Percentiles rank a stretch among this genome's conserved stretches.
phyloP scores from a whole-genome alignment of 768 basidiomycete species.

The Mycena sanguinolenta region DNA sequence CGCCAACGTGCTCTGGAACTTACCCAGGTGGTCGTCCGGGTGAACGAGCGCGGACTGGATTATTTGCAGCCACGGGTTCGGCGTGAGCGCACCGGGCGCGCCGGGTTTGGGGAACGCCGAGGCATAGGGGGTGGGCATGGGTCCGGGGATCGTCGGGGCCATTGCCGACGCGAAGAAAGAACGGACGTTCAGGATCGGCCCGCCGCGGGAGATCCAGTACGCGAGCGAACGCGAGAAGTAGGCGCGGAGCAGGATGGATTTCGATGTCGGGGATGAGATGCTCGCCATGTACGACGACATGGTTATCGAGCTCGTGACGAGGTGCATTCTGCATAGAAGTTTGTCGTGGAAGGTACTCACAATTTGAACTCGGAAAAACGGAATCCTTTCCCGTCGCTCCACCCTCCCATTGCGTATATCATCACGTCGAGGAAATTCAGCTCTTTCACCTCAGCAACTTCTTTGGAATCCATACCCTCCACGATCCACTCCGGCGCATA shows the following conservation, averaged over 20 bases:
- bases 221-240: constrained; percentile 67
- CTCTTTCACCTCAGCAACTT: constrained; percentile 65
- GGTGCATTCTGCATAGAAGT: constrained; percentile 65
- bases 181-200: constrained; percentile 61
- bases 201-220: constrained; percentile 71
- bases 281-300: constrained; percentile 61
- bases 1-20: constrained; percentile 55
- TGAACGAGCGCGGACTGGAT: constrained; percentile 53
- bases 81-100: constrained; percentile 39
- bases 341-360: constrained; percentile 30
- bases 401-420: constrained; percentile 71
- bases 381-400: constrained; percentile 56
- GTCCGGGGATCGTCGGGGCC: no score
- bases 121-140: no score
- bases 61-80: constrained; percentile 57
- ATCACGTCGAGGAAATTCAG: constrained; percentile 67
- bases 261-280: constrained; percentile 55
- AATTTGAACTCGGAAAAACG: constrained; percentile 45
- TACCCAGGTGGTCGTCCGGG: constrained; percentile 45
- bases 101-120: constrained; percentile 20
- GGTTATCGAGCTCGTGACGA: constrained; percentile 70
- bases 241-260: constrained; percentile 65
- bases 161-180: no score
- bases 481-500: constrained; percentile 62
- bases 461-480: constrained; percentile 48